Evolutionary conservation across 1,284 basidiomycete species (phyloP), one percentile per base, ranked within the genome.

Genomic region (Cryptococcus wingfieldii): DNA sequence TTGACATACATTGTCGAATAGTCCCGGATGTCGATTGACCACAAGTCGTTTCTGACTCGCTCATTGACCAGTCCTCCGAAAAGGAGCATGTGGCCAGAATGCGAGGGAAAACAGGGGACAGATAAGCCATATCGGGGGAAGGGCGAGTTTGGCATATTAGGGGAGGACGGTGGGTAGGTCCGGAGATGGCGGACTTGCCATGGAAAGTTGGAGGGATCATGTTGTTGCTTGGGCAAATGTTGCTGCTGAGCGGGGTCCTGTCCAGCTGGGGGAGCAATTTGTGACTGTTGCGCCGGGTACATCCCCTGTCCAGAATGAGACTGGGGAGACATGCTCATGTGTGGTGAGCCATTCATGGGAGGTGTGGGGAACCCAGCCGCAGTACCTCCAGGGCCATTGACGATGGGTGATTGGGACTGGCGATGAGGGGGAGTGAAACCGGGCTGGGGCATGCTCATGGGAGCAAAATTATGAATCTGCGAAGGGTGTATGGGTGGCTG

Each of bases 51-150:
- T 63, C 88, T 84, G 49, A 94, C 88, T 37, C 84, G 80, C 72
- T 98, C 95, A 43, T 88, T 84, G 16, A 98, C 94, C 51, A 99
- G 86, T 62, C 96, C 96, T 66, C 96, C 96, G 69, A 98, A 99
- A 56, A 98, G 83, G 77, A 93, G 94, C 63, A 99, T 84, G 69
- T 98, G 94, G 25, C 95, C 95, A 7, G 81, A 84, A 18, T 84
- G 72, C 12, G 88, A 88, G 1, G 90, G 85, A 46, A 84, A 85
- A 13, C 90, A 84, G 23, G 96, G 95, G n/a, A 97, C 84, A 3
- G 94, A 89, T 69, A 97, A 91, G 12, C 96, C 96, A 71, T 99
- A 99, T 53, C 96, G 87, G 14, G 96, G 96, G 77, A 99, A 98
- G 0, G 96, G 96, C 0, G 72, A 73, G 25, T 65, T 59, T 5